Conservation (phyloP, 83 land plant species). For the Diphasiastrum complanatum region DNA sequence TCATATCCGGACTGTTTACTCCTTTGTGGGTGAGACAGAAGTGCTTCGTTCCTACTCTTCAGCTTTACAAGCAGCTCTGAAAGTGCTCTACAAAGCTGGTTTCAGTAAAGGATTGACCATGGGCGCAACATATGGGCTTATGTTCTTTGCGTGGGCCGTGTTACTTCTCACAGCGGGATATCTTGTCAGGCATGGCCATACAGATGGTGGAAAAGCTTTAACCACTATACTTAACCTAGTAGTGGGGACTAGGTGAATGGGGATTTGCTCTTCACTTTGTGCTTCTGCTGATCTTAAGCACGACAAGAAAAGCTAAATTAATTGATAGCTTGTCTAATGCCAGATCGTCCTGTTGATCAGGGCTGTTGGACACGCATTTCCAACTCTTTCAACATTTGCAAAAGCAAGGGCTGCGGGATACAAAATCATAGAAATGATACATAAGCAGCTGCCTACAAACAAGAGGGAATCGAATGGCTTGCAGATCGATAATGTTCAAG, state of each 20-base stretch:
- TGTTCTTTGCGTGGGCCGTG: conserved; percentile 89
- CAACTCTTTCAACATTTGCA: neutral
- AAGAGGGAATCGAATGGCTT: neutral
- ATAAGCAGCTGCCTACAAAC: neutral
- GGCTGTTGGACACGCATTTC: neutral
- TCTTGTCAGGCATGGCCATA: conserved; percentile 62
- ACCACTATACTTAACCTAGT: conserved; percentile 82
- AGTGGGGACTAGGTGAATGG: too few species aligned
- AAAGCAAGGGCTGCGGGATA: neutral
- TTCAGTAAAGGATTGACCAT: conserved; percentile 83
- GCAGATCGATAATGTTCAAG: neutral
- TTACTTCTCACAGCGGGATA: conserved; percentile 92
- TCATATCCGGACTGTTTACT: conserved; percentile 79
- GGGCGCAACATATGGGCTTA: conserved; percentile 81
- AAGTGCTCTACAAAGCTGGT: conserved; percentile 73
- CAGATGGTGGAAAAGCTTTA: conserved; percentile 89
- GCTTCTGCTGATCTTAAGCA: too few species aligned
- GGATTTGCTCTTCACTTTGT: too few species aligned
- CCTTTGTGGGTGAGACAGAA: conserved; percentile 73
- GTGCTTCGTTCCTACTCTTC: conserved; percentile 62
- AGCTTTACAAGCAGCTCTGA: conserved; percentile 56
- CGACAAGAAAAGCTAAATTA: too few species aligned
- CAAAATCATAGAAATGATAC: neutral
- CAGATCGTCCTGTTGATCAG: too few species aligned
- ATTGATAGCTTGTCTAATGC: too few species aligned